Evolutionary conservation across 768 basidiomycete species (phyloP), one percentile per base, ranked within the genome.

Genomic region (Nidularia sp.): DNA sequence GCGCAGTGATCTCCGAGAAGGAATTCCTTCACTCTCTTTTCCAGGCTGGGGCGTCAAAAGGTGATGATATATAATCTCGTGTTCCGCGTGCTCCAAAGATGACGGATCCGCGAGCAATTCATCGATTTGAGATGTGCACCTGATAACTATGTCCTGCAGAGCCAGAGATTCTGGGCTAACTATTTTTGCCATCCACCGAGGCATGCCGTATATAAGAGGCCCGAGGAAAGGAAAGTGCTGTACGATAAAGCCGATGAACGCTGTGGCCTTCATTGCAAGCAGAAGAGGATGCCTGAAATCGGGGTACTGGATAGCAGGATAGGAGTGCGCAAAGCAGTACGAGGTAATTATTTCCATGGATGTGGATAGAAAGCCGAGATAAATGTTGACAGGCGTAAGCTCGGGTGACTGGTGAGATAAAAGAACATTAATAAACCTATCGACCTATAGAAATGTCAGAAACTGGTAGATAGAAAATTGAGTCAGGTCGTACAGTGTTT

Each of bases 1-100:
- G 25, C 70, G 54, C 18, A 74, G 68, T 64, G 67, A 69, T 5
- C 65, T 58, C 9, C 65, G 64, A 10, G 66, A 62, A 22, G 69
- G 48, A 10, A 69, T 66, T 35, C 66, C 66, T 8, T 65, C 53
- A 9, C 63, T 66, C 47, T 59, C 57, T 51, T 70, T 68, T 2
- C 65, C 65, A 3, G 64, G 60, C 46, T 64, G 62, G 3, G 67
- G 66, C 9, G 65, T 67, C 35, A 72, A 49, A 51, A 72, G 64
- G 42, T 70, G 66, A 46, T 73, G 71, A 49, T 70, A 72, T 22
- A 71, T 67, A 4, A 66, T 70, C 49, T 71, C 70, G 55, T 72
- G 72, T 10, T 67, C 70, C 12, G 56, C 57, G 44, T 58, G 61
- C 22, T 63, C 58, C 29, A 68, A 54, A 13, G 60, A 66, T 15